Conservation (phyloP, 768 basidiomycete species). For the Rhodotorula paludigena region DNA sequence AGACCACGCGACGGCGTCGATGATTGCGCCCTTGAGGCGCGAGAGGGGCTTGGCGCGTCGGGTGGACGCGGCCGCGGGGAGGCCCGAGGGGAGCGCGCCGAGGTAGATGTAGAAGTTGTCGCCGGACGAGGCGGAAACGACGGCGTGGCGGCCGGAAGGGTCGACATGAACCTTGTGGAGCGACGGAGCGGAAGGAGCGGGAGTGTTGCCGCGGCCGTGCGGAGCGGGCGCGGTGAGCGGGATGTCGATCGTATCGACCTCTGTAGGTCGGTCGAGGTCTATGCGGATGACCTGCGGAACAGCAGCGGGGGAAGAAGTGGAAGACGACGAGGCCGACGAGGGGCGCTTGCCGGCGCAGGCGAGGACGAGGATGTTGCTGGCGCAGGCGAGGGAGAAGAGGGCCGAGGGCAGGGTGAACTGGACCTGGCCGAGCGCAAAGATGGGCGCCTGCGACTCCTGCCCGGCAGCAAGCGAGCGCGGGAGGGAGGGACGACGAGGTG, state of each 20-base stretch:
- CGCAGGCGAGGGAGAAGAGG: slow-evolving; percentile 31
- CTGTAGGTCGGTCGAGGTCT: slow-evolving; percentile 79
- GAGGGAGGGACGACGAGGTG: background rate
- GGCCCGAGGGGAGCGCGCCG: slow-evolving; percentile 34
- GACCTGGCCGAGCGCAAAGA: slow-evolving; percentile 35
- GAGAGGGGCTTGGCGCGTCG: slow-evolving; percentile 77
- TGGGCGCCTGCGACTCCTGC: slow-evolving; percentile 20
- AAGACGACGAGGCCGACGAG: slow-evolving; percentile 64
- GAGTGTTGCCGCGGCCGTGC: background rate
- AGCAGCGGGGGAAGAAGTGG: slow-evolving; percentile 59
- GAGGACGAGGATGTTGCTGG: slow-evolving; percentile 34
- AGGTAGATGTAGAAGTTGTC: slow-evolving; percentile 90
- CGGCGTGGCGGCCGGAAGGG: slow-evolving; percentile 82
- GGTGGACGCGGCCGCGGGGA: slow-evolving; percentile 52
- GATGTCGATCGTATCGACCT: slow-evolving; percentile 65
- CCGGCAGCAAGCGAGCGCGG: background rate
- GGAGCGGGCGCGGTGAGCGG: slow-evolving; percentile 57
- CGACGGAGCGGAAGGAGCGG: slow-evolving; percentile 28
- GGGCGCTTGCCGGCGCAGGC: slow-evolving; percentile 5
- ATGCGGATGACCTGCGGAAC: slow-evolving; percentile 55
- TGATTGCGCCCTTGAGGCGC: slow-evolving; percentile 68
- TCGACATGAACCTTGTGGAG: slow-evolving; percentile 84
- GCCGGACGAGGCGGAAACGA: slow-evolving; percentile 77
- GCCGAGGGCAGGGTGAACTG: slow-evolving; percentile 31
- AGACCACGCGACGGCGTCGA: slow-evolving; percentile 87